A percentile compares a stretch with the other conserved stretches of the same genome.
Evolutionary conservation across 495 filamentous ascomycete genomes (phyloP).

Genomic region (Xylaria telfairii): DNA sequence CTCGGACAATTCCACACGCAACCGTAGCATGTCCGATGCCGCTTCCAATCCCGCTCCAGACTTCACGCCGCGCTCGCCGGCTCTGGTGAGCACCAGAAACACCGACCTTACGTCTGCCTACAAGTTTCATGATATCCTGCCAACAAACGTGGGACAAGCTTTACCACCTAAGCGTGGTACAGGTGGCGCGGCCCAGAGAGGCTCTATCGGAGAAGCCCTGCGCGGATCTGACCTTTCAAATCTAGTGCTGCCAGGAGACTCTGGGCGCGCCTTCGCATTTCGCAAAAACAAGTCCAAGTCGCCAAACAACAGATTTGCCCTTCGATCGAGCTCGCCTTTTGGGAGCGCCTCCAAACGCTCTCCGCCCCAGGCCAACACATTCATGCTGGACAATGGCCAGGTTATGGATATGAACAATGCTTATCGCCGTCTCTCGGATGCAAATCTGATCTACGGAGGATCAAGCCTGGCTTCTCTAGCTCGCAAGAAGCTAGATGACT

Average conservation of each 20-base stretch:
- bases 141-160: constrained; percentile 51
- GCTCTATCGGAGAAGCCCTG: constrained; percentile 59
- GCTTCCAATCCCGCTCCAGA: constrained; percentile 46
- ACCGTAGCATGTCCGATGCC: constrained; percentile 60
- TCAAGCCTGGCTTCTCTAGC: constrained; percentile 61
- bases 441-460: constrained; percentile 60
- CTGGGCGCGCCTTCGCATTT: constrained; percentile 53
- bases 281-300: constrained; percentile 67
- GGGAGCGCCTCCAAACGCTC: constrained; percentile 47
- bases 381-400: constrained; percentile 57
- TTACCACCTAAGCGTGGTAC: constrained; percentile 50
- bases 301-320: constrained; percentile 58
- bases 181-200: constrained; percentile 45
- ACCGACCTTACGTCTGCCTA: constrained; percentile 54
- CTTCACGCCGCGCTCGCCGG: constrained; percentile 41
- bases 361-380: constrained; percentile 40
- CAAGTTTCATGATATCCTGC: constrained; percentile 59
- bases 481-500: constrained; percentile 49
- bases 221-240: constrained; percentile 51
- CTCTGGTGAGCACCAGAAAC: constrained; percentile 32
- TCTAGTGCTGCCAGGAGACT: constrained; percentile 50
- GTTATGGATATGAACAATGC: constrained; percentile 63
- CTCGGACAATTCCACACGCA: constrained; percentile 39
- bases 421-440: constrained; percentile 70
- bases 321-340: constrained; percentile 66